A percentile compares a stretch with the other conserved stretches of the same genome.
These are phyloP conservation scores for Tremella mesenterica DNA, from an alignment of 768 basidiomycete genomes.

Conservation along the genomic window DNA sequence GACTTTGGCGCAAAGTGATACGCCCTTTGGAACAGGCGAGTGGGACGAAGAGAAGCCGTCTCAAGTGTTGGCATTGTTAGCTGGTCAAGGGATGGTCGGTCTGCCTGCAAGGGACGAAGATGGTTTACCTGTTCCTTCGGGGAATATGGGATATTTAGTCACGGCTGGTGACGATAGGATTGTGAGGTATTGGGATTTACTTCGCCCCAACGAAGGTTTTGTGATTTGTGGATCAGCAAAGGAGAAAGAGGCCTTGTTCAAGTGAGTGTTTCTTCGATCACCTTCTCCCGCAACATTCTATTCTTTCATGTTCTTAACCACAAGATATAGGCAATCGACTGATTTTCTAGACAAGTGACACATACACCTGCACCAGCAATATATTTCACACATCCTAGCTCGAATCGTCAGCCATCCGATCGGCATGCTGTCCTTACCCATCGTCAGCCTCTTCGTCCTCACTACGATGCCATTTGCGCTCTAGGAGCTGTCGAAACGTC, in stretches of 20 bases:
- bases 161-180: conserved; percentile 85
- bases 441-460: conserved; percentile 77
- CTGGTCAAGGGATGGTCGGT: conserved; percentile 19
- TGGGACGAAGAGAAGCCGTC: neutral
- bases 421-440: conserved; percentile 63
- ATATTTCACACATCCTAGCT: conserved; percentile 10
- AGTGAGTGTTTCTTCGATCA: conserved; percentile 47
- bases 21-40: neutral
- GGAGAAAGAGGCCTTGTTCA: conserved; percentile 67
- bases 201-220: conserved; percentile 60
- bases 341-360: neutral
- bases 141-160: conserved; percentile 62
- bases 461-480: conserved; percentile 82
- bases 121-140: conserved; percentile 48
- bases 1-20: conserved; percentile 11
- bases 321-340: conserved; percentile 31
- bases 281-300: too few relatives aligned
- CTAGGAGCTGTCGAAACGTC: conserved; percentile 82
- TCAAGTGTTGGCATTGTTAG: conserved; percentile 16
- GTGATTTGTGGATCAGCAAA: conserved; percentile 70
- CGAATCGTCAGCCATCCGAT: conserved; percentile 41
- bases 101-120: conserved; percentile 23
- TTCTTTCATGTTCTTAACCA: too few relatives aligned
- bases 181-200: conserved; percentile 80
- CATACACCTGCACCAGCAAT: conserved; percentile 45